These are phyloP conservation scores for Phyllosticta paracitricarpa DNA, from an alignment of 2,329 filamentous ascomycete species.

Conservation along the genomic window DNA sequence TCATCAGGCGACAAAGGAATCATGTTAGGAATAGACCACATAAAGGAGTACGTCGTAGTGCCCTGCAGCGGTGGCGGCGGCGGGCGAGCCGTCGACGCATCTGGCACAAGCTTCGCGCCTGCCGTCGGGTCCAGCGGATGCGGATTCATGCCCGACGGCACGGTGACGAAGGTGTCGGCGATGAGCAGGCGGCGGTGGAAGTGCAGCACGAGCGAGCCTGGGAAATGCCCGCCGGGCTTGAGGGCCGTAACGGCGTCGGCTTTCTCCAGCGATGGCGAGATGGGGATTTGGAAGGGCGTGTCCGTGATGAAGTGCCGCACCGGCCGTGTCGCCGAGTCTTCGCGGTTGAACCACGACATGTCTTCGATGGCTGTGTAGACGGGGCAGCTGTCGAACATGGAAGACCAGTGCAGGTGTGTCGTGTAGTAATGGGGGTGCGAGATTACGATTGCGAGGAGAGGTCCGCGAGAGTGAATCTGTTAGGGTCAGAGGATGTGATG, in stretches of 20 bases:
- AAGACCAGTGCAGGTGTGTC: conserved; percentile 65
- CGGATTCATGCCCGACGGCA: conserved; percentile 38
- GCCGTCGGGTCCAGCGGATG: neutral
- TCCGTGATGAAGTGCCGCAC: conserved; percentile 18
- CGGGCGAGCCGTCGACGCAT: neutral
- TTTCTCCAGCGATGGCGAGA: conserved; percentile 18
- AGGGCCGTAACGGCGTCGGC: conserved; percentile 48
- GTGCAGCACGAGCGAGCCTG: conserved; percentile 59
- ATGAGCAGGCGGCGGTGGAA: conserved; percentile 55
- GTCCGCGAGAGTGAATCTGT: conserved; percentile 50
- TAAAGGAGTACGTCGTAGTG: conserved; percentile 50
- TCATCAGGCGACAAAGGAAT: conserved; percentile 59
- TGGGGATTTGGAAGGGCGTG: neutral
- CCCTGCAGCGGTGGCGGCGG: neutral
- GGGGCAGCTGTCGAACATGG: conserved; percentile 52
- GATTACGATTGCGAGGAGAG: conserved; percentile 61
- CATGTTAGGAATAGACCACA: conserved; percentile 68
- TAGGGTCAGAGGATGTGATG: neutral
- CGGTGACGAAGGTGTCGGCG: conserved; percentile 67
- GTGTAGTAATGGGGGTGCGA: conserved; percentile 77
- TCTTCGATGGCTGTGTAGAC: conserved; percentile 62
- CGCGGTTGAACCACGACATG: conserved; percentile 49
- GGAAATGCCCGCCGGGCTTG: conserved; percentile 71
- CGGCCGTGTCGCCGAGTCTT: conserved; percentile 31
- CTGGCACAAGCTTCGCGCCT: neutral